Conservation (phyloP, 2,329 filamentous ascomycete species). For the Ampelomyces quisqualis region DNA sequence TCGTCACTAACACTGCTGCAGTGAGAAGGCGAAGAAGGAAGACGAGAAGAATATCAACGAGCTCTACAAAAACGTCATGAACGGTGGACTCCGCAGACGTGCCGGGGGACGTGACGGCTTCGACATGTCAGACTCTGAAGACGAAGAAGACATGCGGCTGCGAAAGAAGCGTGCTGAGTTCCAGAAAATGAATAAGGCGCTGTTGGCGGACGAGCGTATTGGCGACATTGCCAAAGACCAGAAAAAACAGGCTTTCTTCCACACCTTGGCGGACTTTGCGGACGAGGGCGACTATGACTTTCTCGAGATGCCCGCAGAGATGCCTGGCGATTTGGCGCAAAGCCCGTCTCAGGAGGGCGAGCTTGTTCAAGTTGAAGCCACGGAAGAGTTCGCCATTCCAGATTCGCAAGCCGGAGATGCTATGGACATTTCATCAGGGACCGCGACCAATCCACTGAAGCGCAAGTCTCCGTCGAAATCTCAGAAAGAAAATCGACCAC, state of each 20-base stretch:
- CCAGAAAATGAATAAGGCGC: conserved; percentile 84
- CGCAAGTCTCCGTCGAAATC: conserved; percentile 46
- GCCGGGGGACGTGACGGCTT: conserved; percentile 61
- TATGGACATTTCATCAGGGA: conserved; percentile 5
- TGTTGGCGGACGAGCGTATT: conserved; percentile 85
- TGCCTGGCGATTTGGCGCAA: conserved; percentile 26
- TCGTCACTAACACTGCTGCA: conserved; percentile 44
- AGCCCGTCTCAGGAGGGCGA: conserved; percentile 26
- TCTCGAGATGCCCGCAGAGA: conserved; percentile 55
- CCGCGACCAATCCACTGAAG: conserved; percentile 39
- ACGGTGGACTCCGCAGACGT: conserved; percentile 81
- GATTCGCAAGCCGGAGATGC: conserved; percentile 44
- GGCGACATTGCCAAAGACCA: conserved; percentile 87
- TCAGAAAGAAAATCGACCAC: conserved; percentile 49
- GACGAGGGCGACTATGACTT: conserved; percentile 73
- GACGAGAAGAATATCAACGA: conserved; percentile 89
- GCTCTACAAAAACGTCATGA: conserved; percentile 89
- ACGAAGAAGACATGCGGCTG: conserved; percentile 74
- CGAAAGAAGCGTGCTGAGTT: conserved; percentile 85
- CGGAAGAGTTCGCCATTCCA: conserved; percentile 30
- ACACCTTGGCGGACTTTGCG: conserved; percentile 81
- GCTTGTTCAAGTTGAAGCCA: conserved; percentile 12
- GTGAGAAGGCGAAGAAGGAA: conserved; percentile 73
- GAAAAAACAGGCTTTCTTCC: conserved; percentile 86
- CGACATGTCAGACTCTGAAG: conserved; percentile 87